Evolutionary conservation across 139 green algal species (phyloP).

Genomic region (Penium margaritaceum): DNA sequence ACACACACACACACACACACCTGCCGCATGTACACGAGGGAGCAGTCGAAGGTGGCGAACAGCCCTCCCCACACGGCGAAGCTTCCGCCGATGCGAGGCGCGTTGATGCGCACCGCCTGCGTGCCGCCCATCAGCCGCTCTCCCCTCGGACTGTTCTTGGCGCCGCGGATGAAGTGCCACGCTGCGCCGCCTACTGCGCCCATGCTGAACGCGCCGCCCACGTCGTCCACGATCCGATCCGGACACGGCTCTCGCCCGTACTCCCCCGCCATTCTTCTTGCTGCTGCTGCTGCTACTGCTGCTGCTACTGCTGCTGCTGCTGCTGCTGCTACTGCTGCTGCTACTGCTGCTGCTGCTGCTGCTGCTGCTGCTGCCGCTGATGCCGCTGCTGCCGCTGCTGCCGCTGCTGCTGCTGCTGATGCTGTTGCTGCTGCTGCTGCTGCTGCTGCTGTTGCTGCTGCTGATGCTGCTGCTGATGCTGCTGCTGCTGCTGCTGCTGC

Average conservation of each 20-base stretch:
- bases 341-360: too few relatives aligned
- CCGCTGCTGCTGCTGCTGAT: too few relatives aligned
- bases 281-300: too few relatives aligned
- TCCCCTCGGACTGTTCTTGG: constrained; percentile 79
- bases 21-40: constrained; percentile 66
- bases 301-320: too few relatives aligned
- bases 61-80: constrained; percentile 97
- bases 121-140: constrained; percentile 70
- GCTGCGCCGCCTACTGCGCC: constrained; percentile 86
- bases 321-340: too few relatives aligned
- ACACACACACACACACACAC: too few relatives aligned
- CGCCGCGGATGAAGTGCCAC: constrained; percentile 83
- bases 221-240: constrained; percentile 92
- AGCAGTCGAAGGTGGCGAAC: constrained; percentile 96
- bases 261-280: constrained; percentile 66
- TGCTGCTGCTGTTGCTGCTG: too few relatives aligned
- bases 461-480: too few relatives aligned
- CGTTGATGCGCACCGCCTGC: constrained; percentile 70
- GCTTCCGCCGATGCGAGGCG: constrained; percentile 85
- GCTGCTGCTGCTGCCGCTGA: too few relatives aligned
- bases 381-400: too few relatives aligned
- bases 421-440: too few relatives aligned
- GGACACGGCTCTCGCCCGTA: constrained; percentile 84
- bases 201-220: constrained; percentile 98
- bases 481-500: too few relatives aligned